Evolutionary conservation across 148 eudicot genomes (phyloP), one percentile per base, ranked within the genome.

Genomic region (Rhododendron ovatum): DNA sequence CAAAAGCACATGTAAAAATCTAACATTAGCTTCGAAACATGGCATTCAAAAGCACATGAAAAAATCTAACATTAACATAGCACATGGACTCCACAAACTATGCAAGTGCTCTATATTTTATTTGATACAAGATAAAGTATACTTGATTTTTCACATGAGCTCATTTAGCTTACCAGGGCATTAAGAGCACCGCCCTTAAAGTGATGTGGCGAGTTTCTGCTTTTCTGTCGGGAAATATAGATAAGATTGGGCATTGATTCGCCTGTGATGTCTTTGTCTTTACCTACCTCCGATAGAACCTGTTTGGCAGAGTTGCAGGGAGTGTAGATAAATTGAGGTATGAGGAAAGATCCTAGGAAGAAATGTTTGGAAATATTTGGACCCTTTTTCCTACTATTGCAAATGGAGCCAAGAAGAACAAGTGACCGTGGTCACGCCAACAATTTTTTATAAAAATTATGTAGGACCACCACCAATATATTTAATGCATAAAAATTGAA

Each of bases 111-210:
- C 39, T 37, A 37, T 37, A 37, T 37, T 37, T 37, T 37, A 37
- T 37, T 37, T 37, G 39, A 37, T 37, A 37, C 39, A 37, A 37
- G 3, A 53, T 53, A 15, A 12, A 11, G 17, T 53, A 11, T 14
- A 12, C 57, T 53, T 12, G 17, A 12, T 15, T 53, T 11, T 22
- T 5, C 9, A n/a, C 67, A 15, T 6, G 30, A 1, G 67, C n/a
- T 59, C 7, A 59, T 20, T 20, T 20, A 69, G 55, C 86, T 79
- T 89, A 95, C 98, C 86, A 96, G 74, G 37, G 93, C 82, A 86
- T 96, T 96, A 13, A 96, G 96, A 22, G 99, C 98, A 35, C 99
- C 99, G 0, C 96, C 98, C 91, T 96, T 96, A 83, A 94, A 96
- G 73, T 89, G 89, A 88, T 96, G 99, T 59, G 92, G 92, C 37